phyloP scores from a whole-genome alignment of 1,284 basidiomycete species.

The Ustilago bromivora region DNA sequence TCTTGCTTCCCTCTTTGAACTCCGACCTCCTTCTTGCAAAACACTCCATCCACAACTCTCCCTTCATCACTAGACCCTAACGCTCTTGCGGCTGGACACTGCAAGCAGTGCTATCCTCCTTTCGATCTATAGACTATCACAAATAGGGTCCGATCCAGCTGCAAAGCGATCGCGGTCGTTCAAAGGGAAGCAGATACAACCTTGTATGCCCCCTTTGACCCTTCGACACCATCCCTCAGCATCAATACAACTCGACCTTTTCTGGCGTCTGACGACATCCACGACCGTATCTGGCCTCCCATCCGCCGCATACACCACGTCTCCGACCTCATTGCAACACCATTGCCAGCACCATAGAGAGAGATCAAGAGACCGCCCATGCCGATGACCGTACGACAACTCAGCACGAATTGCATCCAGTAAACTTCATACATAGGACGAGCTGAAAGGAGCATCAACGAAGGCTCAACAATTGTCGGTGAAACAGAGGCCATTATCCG shows the following conservation, averaged over 20 bases:
- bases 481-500: neutral
- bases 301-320: neutral
- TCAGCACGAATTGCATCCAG: neutral
- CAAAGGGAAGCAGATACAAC: neutral
- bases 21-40: slow-evolving; percentile 35
- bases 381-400: neutral
- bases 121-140: neutral
- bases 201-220: neutral
- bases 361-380: neutral
- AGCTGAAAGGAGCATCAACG: neutral
- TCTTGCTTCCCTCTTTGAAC: slow-evolving; percentile 16
- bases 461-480: neutral
- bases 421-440: neutral
- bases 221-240: slow-evolving; percentile 8
- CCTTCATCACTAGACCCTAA: neutral
- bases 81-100: neutral
- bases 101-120: neutral
- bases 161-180: neutral
- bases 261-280: neutral
- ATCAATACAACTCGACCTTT: neutral
- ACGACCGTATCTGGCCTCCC: neutral
- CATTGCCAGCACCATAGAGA: neutral
- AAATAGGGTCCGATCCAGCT: slow-evolving; percentile 37
- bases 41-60: slow-evolving; percentile 9
- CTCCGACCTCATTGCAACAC: neutral